These are phyloP conservation scores for Blastobotrys elegans DNA, from an alignment of 1,139 yeast genomes.

Conservation along the genomic window DNA sequence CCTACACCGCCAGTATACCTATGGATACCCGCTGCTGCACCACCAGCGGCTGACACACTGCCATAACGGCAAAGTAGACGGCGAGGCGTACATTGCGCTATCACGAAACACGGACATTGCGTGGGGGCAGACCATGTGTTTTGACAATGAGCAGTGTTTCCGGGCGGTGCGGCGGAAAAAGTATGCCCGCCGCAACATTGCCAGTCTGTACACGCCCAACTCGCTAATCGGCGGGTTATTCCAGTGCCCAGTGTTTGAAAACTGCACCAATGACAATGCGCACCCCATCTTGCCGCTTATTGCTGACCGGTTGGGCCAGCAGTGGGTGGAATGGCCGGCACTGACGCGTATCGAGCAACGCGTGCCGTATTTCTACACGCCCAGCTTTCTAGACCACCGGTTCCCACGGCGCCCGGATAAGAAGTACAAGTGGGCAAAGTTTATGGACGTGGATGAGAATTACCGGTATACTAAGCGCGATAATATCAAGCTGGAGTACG, in stretches of 20 bases:
- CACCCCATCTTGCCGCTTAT: slow-evolving; percentile 54
- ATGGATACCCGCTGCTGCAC: slow-evolving; percentile 43
- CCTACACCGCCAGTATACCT: slow-evolving; percentile 45
- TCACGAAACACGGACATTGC: slow-evolving; percentile 41
- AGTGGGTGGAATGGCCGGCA: slow-evolving; percentile 23
- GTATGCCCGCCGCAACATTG: slow-evolving; percentile 46
- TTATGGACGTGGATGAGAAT: slow-evolving; percentile 48
- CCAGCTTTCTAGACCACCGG: slow-evolving; percentile 42
- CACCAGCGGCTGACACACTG: slow-evolving; percentile 53
- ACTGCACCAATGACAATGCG: slow-evolving; percentile 31
- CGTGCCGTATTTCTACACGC: slow-evolving; percentile 57
- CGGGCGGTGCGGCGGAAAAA: slow-evolving; percentile 60
- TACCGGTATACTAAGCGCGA: slow-evolving; percentile 44
- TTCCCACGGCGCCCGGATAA: slow-evolving; percentile 35
- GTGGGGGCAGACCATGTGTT: slow-evolving; percentile 53
- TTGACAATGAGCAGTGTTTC: slow-evolving; percentile 43
- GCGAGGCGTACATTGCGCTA: slow-evolving; percentile 40
- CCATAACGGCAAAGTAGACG: slow-evolving; percentile 47
- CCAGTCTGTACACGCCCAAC: slow-evolving; percentile 51
- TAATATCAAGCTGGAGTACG: slow-evolving; percentile 35
- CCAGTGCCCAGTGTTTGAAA: slow-evolving; percentile 43
- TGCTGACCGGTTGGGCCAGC: slow-evolving; percentile 49
- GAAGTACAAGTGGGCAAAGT: slow-evolving; percentile 45
- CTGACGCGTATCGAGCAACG: slow-evolving; percentile 38
- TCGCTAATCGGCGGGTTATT: slow-evolving; percentile 65